phyloP scores from a whole-genome alignment of 768 basidiomycete species.

The Psilocybe tampanensis region DNA sequence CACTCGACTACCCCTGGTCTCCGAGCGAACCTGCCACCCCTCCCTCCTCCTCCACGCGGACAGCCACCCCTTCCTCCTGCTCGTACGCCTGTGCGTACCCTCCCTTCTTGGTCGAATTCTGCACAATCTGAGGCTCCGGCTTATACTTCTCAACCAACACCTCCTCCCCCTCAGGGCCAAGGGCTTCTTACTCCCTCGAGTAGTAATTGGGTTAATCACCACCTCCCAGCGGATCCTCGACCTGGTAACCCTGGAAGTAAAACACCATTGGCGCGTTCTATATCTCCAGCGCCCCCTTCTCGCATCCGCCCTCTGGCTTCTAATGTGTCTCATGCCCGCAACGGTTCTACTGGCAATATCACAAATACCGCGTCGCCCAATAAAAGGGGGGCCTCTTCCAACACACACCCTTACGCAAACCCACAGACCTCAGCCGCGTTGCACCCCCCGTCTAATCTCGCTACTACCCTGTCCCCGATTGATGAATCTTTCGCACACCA shows the following conservation, averaged over 20 bases:
- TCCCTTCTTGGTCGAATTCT: constrained; percentile 55
- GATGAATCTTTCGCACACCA: constrained; percentile 58
- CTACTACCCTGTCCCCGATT: constrained; percentile 72
- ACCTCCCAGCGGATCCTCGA: constrained; percentile 64
- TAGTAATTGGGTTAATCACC: constrained; percentile 48
- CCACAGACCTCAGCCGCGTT: constrained; percentile 42
- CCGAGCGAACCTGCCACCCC: constrained; percentile 60
- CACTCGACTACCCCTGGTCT: constrained; percentile 35
- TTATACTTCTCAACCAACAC: constrained; percentile 40
- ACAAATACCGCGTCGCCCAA: constrained; percentile 39
- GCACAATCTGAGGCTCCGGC: constrained; percentile 55
- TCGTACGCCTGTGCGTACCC: constrained; percentile 40
- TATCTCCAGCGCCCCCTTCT: constrained; percentile 43
- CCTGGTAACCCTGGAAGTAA: constrained; percentile 51
- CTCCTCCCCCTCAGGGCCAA: constrained; percentile 42
- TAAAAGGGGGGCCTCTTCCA: constrained; percentile 45
- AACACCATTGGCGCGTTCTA: constrained; percentile 38
- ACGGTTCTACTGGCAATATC: constrained; percentile 39
- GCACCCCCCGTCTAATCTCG: constrained; percentile 48
- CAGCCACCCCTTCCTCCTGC: constrained; percentile 59
- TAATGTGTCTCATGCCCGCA: too few relatives aligned
- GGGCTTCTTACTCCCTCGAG: constrained; percentile 46
- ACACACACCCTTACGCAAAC: constrained; percentile 64
- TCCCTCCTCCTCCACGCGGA: constrained; percentile 68
- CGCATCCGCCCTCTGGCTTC: constrained; percentile 35